These are phyloP conservation scores for Chaetomium globosum DNA, from an alignment of 2,329 filamentous ascomycete genomes.

Conservation along the genomic window DNA sequence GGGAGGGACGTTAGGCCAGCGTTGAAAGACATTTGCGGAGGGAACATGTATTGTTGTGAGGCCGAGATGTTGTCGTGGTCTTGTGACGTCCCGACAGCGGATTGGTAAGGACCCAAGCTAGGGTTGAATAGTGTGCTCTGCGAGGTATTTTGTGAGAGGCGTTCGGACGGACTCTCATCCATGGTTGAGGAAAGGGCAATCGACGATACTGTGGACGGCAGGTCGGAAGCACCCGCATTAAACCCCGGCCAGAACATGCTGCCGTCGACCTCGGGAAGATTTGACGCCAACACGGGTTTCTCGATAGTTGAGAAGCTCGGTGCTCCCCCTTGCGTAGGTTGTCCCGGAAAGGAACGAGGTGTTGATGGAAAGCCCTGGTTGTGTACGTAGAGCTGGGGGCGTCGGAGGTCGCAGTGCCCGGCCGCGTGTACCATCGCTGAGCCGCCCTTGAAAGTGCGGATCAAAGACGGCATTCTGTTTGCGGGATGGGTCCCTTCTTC, in stretches of 20 bases:
- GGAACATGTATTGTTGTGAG: slow-evolving; percentile 31
- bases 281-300: slow-evolving; percentile 22
- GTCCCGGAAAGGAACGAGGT: slow-evolving; percentile 23
- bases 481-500: slow-evolving; percentile 30
- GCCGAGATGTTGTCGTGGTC: slow-evolving; percentile 17
- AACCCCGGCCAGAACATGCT: slow-evolving; percentile 33
- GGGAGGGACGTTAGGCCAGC: slow-evolving; percentile 17
- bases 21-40: slow-evolving; percentile 25
- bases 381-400: slow-evolving; percentile 26
- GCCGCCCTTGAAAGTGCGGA: slow-evolving; percentile 23
- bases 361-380: slow-evolving; percentile 23
- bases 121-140: slow-evolving; percentile 33
- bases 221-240: slow-evolving; percentile 26
- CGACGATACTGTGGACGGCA: slow-evolving; percentile 34
- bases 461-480: slow-evolving; percentile 26
- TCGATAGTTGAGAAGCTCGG: slow-evolving; percentile 24
- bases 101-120: slow-evolving; percentile 22
- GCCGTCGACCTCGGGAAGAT: slow-evolving; percentile 28
- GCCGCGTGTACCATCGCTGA: slow-evolving; percentile 26
- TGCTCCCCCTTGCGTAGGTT: slow-evolving; percentile 11
- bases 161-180: slow-evolving; percentile 28
- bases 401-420: slow-evolving; percentile 31
- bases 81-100: slow-evolving; percentile 21
- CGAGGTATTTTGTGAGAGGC: slow-evolving; percentile 34
- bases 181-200: slow-evolving; percentile 32